Evolutionary conservation across 352 stramenopile genomes (phyloP), one percentile per base, ranked within the genome.

Genomic region (Globisporangium abappressorium): DNA sequence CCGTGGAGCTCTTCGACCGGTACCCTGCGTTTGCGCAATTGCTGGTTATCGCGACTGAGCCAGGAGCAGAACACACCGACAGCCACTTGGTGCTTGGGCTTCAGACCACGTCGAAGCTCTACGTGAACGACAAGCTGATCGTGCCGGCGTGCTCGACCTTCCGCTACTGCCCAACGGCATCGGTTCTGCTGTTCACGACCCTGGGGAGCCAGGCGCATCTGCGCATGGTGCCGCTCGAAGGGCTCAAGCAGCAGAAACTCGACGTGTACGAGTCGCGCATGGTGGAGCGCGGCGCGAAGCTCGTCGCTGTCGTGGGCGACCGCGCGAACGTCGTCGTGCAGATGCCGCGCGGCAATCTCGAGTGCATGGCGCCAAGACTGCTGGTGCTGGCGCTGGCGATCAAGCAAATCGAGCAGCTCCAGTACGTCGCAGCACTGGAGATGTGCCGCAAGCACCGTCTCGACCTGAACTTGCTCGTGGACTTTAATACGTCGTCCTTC

Each of bases 381-480:
- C 63, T 95, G 36, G 78, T 93, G 24, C 70, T 93, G 9, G 70
- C 74, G 15, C 75, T 92, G 2, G 73, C 72, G 0, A 59, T 80
- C 1, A 69, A 77, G 47, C 80, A 84, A 24, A 79, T 92, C 41
- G 62, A 79, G 47, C 54, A 65, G 18, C 65, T 60, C 9, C 62
- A 82, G 58, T 90, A 87, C 59, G 73, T 72, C 2, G 60, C 71
- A 5, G 87, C 87, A 3, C 70, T 93, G 8, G 87, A 95, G 36
- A 71, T 90, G 55, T 84, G 81, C 54, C 85, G 87, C n/a, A 85
- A 85, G 38, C 87, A 95, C 55, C 85, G 87, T 9, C 55, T 95
- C 7, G 87, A 95, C 60, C 61, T 95, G 57, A 93, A 93, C 63
- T 15, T 95, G 43, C 78, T 95, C 3, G 81, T 93, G 24, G 85